Base-by-base conservation (phyloP, 2,329 filamentous ascomycete genomes). In the Phaeosphaeriaceae sp. region DNA sequence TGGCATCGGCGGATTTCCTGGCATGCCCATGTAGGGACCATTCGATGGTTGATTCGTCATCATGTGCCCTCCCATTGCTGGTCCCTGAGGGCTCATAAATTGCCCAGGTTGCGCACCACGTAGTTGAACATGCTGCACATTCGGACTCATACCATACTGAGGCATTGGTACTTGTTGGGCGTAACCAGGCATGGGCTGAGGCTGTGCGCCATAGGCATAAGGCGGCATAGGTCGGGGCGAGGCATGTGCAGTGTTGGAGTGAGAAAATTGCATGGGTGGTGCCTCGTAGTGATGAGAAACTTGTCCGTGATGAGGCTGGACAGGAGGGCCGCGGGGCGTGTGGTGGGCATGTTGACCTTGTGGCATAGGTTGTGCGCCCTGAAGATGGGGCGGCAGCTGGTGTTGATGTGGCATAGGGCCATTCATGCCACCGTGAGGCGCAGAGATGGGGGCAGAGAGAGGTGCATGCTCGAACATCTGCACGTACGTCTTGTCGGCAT, bases 241-340 rank as follows among this genome's bases (percentile, higher is more conserved):
- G 9, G 92, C 90, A 76, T 93, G 95, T 2, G 84, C 78, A 2
- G 93, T 92, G 69, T 94, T 93, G 23, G 91, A 93, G 66, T 90
- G 93, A 7, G 91, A 92, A 80, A 95, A 91, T 66, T 88, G 86
- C 91, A 97, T 97, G 52, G 93, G 88, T 72, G 94, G 92, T 58
- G 93, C 91, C 66, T 97, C 94, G 66, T 89, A 88, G 59, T 88
- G 89, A 69, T 89, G 92, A 66, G 89, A 85, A 17, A 85, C 86
- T 44, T 88, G 86, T 6, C 85, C 86, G 64, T 90, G 90, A 3
- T 93, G 91, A 57, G 91, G 90, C 60, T 90, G 89, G 24, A 85
- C 86, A 69, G 93, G 91, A 78, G 93, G 89, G 70, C 91, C 91
- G 75, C 93, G 92, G 19, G 90, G 88, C 21, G 89, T 88, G 72